Percentiles rank a stretch among this genome's conserved stretches.
Conservation (phyloP, 371 early-diverging fungal genomes). For the Paraphysoderma sedebokerense region DNA sequence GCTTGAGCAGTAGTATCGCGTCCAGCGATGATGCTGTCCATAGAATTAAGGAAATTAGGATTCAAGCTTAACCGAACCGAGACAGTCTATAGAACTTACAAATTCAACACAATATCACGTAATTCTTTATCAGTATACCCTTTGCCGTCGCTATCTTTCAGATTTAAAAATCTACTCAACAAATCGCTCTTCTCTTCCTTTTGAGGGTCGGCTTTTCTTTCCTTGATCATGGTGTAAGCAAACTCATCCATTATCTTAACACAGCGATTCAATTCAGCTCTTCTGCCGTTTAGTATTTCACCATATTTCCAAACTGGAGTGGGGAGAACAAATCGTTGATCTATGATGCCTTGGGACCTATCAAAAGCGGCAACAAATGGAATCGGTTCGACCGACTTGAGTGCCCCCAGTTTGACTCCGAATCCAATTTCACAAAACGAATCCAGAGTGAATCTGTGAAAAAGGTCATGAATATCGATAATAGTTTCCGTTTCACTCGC, state of each 20-base stretch:
- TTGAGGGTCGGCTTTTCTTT: slow-evolving; percentile 11
- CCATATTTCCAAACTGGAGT: no score
- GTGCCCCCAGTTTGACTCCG: no score
- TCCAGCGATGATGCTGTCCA: slow-evolving; percentile 14
- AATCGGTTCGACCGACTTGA: no score
- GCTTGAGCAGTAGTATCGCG: slow-evolving; percentile 56
- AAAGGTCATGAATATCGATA: no score
- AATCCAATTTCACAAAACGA: no score
- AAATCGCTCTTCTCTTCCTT: slow-evolving; percentile 13
- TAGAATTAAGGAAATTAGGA: slow-evolving; percentile 12
- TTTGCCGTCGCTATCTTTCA: slow-evolving; percentile 13
- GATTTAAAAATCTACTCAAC: slow-evolving; percentile 15
- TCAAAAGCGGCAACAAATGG: no score
- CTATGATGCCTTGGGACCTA: no score
- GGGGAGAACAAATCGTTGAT: no score
- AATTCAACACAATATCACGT: slow-evolving; percentile 28
- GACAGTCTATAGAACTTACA: slow-evolving; percentile 22
- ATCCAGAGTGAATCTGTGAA: no score
- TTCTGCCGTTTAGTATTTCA: slow-evolving; percentile 6
- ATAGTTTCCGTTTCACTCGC: no score
- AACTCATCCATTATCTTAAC: slow-evolving; percentile 16
- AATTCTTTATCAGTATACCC: slow-evolving; percentile 18
- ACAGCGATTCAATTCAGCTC: slow-evolving; percentile 4
- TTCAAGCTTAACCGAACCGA: slow-evolving; percentile 7
- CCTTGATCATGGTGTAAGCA: slow-evolving; percentile 19